A percentile compares a stretch with the other conserved stretches of the same genome.
phyloP scores from a whole-genome alignment of 1,139 yeast species.

The Yamadazyma siamensis region DNA sequence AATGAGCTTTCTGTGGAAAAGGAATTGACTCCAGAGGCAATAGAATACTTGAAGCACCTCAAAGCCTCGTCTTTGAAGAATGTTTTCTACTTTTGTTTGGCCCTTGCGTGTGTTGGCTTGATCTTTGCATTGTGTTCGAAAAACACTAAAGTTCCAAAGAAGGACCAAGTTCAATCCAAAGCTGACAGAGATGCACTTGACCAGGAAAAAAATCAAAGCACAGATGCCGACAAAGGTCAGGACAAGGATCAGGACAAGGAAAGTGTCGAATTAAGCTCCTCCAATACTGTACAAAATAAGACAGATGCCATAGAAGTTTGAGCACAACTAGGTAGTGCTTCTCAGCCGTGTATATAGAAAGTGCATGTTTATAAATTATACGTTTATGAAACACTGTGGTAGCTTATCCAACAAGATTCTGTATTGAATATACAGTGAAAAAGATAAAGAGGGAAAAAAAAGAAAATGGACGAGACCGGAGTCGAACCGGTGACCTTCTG shows the following conservation, averaged over 20 bases:
- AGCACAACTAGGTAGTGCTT: too few species aligned
- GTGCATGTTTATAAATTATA: too few species aligned
- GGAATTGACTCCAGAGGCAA: slow-evolving; percentile 22
- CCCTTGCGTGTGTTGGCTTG: slow-evolving; percentile 21
- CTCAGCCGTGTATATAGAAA: too few species aligned
- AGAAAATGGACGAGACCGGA: slow-evolving; percentile 57
- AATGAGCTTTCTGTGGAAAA: slow-evolving; percentile 19
- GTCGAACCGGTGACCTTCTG: slow-evolving; percentile 66
- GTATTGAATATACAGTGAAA: background rate
- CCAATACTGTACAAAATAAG: too few species aligned
- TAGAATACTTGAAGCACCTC: slow-evolving; percentile 23
- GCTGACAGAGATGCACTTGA: slow-evolving; percentile 5
- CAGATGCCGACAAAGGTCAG: slow-evolving; percentile 7
- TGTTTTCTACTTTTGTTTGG: slow-evolving; percentile 31
- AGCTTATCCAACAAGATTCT: too few species aligned
- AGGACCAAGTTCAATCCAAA: slow-evolving; percentile 5
- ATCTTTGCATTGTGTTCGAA: slow-evolving; percentile 23
- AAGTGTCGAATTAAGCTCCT: too few species aligned
- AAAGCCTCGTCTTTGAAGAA: slow-evolving; percentile 29
- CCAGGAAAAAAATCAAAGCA: slow-evolving; percentile 1
- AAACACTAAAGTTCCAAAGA: slow-evolving; percentile 27
- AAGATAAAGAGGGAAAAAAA: background rate
- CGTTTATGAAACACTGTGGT: too few species aligned
- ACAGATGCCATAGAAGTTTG: too few species aligned
- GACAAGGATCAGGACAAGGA: slow-evolving; percentile 11